Evolutionary conservation across 2,329 filamentous ascomycete genomes (phyloP), one percentile per base, ranked within the genome.

Genomic region (Colletotrichum lindemuthianum): DNA sequence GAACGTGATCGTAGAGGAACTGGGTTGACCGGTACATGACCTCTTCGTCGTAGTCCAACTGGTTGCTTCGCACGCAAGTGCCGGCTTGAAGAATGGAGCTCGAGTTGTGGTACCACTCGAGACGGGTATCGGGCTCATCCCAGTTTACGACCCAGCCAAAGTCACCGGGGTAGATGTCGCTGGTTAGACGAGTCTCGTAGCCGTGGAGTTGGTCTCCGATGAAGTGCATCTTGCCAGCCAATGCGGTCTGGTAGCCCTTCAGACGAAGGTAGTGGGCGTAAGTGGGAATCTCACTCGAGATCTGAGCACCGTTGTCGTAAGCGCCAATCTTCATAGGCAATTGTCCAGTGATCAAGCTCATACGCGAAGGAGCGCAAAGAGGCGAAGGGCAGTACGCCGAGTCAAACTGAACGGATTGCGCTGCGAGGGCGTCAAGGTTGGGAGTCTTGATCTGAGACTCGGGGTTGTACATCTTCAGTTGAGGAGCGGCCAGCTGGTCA

Each of bases 211-310:
- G 94, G 75, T 97, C 94, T 39, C 94, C 94, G 59, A 96, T 91
- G 75, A 97, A 97, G 79, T 97, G 94, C 94, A 97, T 97, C 85
- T 97, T 97, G 67, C 94, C 94, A 6, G 94, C 93, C 70, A 97
- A 83, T 6, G 91, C 92, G 11, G 94, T 97, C 78, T 97, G 92
- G 73, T 97, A 97, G 57, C 92, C 93, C 72, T 90, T 88, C 45
- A 87, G 84, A 53, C 94, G 91, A 59, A 97, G 83, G 78, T 97
- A 97, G 77, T 97, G 94, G 8, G 94, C 93, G 74, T 96, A 97
- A 1, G 94, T 97, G 12, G 93, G 94, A 36, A 92, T 87, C 71
- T 97, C 93, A 60, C 92, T 92, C 60, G 88, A 85, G 71, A 97
- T 90, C 70, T 93, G 91, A 39, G 91, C 89, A 48, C 93, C 94